These are phyloP conservation scores for Cercospora zeae-maydis DNA, from an alignment of 2,329 filamentous ascomycete genomes.

Conservation along the genomic window DNA sequence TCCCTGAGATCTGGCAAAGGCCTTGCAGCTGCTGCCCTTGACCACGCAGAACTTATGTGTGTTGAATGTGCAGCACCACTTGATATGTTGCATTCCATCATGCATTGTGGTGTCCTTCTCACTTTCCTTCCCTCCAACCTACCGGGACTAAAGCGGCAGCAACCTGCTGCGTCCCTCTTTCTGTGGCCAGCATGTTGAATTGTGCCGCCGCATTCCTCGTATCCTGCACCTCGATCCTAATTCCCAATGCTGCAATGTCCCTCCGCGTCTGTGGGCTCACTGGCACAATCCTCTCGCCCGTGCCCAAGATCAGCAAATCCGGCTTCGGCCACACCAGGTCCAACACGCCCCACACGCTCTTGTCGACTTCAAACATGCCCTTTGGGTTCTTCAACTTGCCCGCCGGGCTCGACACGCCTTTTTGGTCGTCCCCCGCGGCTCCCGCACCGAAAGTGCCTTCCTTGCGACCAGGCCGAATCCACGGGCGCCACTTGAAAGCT, in stretches of 20 bases:
- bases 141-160: slow-evolving; percentile 84
- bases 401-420: slow-evolving; percentile 35
- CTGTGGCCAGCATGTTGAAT: slow-evolving; percentile 92
- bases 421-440: slow-evolving; percentile 35
- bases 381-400: slow-evolving; percentile 64
- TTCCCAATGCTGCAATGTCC: slow-evolving; percentile 71
- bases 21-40: neutral
- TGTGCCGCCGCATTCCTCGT: slow-evolving; percentile 91
- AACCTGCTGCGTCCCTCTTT: slow-evolving; percentile 78
- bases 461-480: slow-evolving; percentile 51
- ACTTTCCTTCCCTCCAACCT: slow-evolving; percentile 65
- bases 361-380: slow-evolving; percentile 74
- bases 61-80: too few relatives aligned
- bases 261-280: slow-evolving; percentile 70
- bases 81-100: neutral
- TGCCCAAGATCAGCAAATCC: slow-evolving; percentile 88
- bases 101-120: slow-evolving; percentile 5
- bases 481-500: slow-evolving; percentile 84
- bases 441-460: slow-evolving; percentile 40
- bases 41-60: neutral
- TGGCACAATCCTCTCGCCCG: slow-evolving; percentile 71
- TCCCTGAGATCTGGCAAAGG: neutral
- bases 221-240: slow-evolving; percentile 83
- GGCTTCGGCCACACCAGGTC: slow-evolving; percentile 82
- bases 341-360: slow-evolving; percentile 70